A percentile compares a stretch with the other conserved stretches of the same genome.
These are phyloP conservation scores for Yamadazyma diospyri DNA, from an alignment of 1,139 yeast species.

Conservation along the genomic window DNA sequence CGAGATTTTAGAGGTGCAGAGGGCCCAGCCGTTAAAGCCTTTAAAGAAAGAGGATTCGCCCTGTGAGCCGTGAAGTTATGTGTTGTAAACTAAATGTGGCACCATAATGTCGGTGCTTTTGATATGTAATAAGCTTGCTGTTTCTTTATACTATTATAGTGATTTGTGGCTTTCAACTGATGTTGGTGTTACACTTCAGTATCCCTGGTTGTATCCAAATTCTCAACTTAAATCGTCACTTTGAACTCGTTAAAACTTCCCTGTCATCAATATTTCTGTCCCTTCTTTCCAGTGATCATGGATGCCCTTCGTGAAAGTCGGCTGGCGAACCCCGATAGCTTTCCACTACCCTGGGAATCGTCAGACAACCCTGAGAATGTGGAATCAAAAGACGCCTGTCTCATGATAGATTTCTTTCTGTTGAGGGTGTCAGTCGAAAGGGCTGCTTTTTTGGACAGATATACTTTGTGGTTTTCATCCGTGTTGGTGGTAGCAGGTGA, in stretches of 20 bases:
- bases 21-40: slow-evolving; percentile 9
- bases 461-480: slow-evolving; percentile 9
- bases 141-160: too few relatives aligned
- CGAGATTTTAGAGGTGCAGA: slow-evolving; percentile 7
- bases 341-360: slow-evolving; percentile 10
- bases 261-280: slow-evolving; percentile 9
- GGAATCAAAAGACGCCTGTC: slow-evolving; percentile 17
- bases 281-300: slow-evolving; percentile 22
- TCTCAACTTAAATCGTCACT: too few relatives aligned
- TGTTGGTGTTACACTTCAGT: too few relatives aligned
- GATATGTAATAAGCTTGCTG: too few relatives aligned
- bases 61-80: too few relatives aligned
- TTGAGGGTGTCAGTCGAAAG: slow-evolving; percentile 12
- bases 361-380: slow-evolving; percentile 12
- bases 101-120: too few relatives aligned
- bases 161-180: too few relatives aligned
- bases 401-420: slow-evolving; percentile 14
- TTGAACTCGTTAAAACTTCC: too few relatives aligned
- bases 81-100: too few relatives aligned
- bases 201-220: too few relatives aligned
- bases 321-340: slow-evolving; percentile 22
- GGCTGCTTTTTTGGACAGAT: slow-evolving; percentile 10
- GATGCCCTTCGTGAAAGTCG: slow-evolving; percentile 34
- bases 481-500: slow-evolving; percentile 5
- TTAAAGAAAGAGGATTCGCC: slow-evolving; percentile 11